These are phyloP conservation scores for Mycena epipterygia DNA, from an alignment of 768 basidiomycete genomes.

Conservation along the genomic window DNA sequence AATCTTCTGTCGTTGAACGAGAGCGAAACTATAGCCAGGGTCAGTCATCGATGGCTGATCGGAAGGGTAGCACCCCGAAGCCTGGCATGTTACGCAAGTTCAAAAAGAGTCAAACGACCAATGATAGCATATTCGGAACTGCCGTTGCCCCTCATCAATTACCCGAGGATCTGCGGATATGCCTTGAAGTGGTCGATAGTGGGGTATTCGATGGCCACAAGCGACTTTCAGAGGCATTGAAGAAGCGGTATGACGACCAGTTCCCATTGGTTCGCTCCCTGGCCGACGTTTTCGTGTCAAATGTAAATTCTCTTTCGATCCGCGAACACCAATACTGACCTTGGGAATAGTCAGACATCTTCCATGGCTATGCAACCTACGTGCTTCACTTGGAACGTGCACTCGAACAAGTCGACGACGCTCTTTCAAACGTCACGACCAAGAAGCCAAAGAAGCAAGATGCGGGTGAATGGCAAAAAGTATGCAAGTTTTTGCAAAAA, in stretches of 20 bases:
- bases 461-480: constrained; percentile 80
- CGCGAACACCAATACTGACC: constrained; percentile 31
- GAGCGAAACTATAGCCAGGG: constrained; percentile 67
- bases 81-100: constrained; percentile 76
- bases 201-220: constrained; percentile 93
- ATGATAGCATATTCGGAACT: constrained; percentile 62
- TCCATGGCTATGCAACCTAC: constrained; percentile 94
- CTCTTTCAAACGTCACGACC: constrained; percentile 72
- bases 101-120: constrained; percentile 72
- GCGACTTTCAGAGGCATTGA: constrained; percentile 85
- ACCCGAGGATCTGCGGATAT: constrained; percentile 89
- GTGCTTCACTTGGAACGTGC: constrained; percentile 95
- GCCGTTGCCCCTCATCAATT: constrained; percentile 82
- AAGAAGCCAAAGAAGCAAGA: constrained; percentile 91
- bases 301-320: constrained; percentile 68
- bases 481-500: constrained; percentile 79
- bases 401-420: constrained; percentile 87
- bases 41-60: constrained; percentile 47
- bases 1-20: constrained; percentile 67
- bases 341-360: constrained; percentile 82
- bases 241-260: constrained; percentile 94
- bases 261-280: constrained; percentile 93
- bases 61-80: constrained; percentile 50
- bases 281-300: constrained; percentile 96
- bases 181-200: constrained; percentile 88